Base-by-base conservation (phyloP, 805 yeast genomes). In the Saturnispora quitensis region DNA sequence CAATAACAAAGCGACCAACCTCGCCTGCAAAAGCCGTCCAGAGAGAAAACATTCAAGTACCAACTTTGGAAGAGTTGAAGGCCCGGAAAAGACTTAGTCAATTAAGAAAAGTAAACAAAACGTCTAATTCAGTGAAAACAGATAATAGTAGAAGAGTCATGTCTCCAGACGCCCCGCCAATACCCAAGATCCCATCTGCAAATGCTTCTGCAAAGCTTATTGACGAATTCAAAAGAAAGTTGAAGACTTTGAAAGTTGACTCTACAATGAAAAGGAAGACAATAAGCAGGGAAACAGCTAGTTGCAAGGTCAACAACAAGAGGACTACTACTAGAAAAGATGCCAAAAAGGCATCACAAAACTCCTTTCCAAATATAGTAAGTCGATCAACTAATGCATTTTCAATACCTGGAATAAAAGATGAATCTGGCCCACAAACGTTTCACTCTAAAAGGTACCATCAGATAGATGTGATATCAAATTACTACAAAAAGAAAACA, bases 221-320 rank as follows among this genome's bases (percentile, higher is more conserved):
- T 18, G 65, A 59, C 3, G 56, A 48, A 15, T 56, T 63, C 22
- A 60, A 62, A 22, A 59, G 55, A 25, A 63, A 59, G 40, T 42
- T 63, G 12, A 59, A 54, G 40, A 50, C 46, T 31, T 50, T 52
- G 50, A 55, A 28, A 51, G 27, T 43, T 17, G 43, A 36, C 35
- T 12, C 25, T 47, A 38, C 18, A 18, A 38, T 18, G 9, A 22
- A 36, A 8, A 42, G 22, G 17, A 18, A 10, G n/a, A 2, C 22
- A 18, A 10, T 18, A 18, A 38, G 6, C 42, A 20, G 13, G 24
- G 18, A 25, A 17, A 5, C 7, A 35, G n/a, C n/a, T 38, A 8
- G 2, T 18, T 9, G 12, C 9, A 17, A 3, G 10, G 13, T n/a
- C n/a, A 3, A 8, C 20, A 38, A 18, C 8, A 17, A 9, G 13